These are phyloP conservation scores for Penicillium sp. DNA, from an alignment of 2,329 filamentous ascomycete species.

Conservation along the genomic window DNA sequence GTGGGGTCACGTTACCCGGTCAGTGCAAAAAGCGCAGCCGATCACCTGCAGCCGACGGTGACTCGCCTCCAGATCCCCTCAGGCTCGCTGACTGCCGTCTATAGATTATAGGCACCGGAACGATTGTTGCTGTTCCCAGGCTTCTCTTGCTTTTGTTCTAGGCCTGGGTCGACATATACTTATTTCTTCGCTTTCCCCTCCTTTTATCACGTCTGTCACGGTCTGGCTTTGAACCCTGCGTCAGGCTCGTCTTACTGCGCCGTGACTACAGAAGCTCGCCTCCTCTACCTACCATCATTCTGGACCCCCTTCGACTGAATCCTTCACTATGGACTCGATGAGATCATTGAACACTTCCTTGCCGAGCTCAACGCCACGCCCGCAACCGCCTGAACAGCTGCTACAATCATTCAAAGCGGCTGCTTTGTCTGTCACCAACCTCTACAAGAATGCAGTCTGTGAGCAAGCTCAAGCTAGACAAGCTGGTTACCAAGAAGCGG, in stretches of 20 bases:
- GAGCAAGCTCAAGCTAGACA: slow-evolving; percentile 71
- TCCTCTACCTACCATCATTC: not conserved
- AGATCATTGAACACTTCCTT: slow-evolving; percentile 61
- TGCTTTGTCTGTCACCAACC: slow-evolving; percentile 88
- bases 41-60: slow-evolving; percentile 27
- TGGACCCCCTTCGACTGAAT: not conserved
- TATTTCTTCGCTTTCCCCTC: not conserved
- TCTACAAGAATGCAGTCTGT: slow-evolving; percentile 86
- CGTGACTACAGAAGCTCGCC: slow-evolving; percentile 2
- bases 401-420: slow-evolving; percentile 89
- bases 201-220: not conserved
- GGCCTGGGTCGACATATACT: not conserved
- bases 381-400: slow-evolving; percentile 55
- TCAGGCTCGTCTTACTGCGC: slow-evolving; percentile 8
- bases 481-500: slow-evolving; percentile 88
- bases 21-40: slow-evolving; percentile 31
- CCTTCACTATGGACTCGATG: slow-evolving; percentile 59
- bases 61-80: slow-evolving; percentile 16
- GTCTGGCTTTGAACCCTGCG: no score
- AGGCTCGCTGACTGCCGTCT: not conserved
- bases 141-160: not conserved
- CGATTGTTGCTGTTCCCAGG: not conserved
- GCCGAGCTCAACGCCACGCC: slow-evolving; percentile 51
- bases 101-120: slow-evolving; percentile 3
- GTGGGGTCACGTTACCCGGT: slow-evolving; percentile 41